These are phyloP conservation scores for Rosa hybrid DNA, from an alignment of 331 rosid species.

Conservation along the genomic window DNA sequence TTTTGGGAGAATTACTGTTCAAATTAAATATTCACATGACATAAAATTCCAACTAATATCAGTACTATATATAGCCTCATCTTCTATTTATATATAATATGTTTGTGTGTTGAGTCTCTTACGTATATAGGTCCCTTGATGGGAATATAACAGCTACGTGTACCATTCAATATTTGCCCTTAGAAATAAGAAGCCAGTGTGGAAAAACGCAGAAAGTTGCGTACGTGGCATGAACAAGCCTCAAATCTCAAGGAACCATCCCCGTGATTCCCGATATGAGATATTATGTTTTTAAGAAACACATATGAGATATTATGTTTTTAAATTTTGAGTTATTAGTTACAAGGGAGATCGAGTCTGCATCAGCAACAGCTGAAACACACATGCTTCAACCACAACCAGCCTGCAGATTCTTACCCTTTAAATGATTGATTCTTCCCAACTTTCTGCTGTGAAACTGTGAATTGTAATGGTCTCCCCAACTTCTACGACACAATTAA, in stretches of 20 bases:
- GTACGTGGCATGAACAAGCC: constrained; percentile 13
- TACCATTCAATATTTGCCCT: background rate
- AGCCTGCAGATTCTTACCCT: background rate
- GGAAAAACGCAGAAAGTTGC: constrained; percentile 18
- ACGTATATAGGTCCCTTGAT: background rate
- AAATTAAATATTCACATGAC: background rate
- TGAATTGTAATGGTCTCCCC: constrained; percentile 1
- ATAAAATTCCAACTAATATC: background rate
- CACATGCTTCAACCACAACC: constrained; percentile 40
- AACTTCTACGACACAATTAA: constrained; percentile 10
- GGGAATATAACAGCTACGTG: constrained; percentile 11
- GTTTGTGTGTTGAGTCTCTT: background rate
- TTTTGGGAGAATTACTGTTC: background rate
- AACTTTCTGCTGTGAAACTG: constrained; percentile 3
- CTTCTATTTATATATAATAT: background rate
- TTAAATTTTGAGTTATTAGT: constrained; percentile 23
- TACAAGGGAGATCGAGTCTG: constrained; percentile 33
- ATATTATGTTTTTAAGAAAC: constrained; percentile 24
- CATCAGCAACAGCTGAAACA: constrained; percentile 60
- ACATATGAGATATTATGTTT: constrained; percentile 17
- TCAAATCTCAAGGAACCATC: constrained; percentile 40
- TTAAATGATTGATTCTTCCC: constrained; percentile 8
- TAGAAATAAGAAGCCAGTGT: constrained; percentile 6
- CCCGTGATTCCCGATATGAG: constrained; percentile 72
- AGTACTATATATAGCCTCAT: background rate